phyloP scores from a whole-genome alignment of 2,329 filamentous ascomycete species.

The Phaeomoniella chlamydospora region DNA sequence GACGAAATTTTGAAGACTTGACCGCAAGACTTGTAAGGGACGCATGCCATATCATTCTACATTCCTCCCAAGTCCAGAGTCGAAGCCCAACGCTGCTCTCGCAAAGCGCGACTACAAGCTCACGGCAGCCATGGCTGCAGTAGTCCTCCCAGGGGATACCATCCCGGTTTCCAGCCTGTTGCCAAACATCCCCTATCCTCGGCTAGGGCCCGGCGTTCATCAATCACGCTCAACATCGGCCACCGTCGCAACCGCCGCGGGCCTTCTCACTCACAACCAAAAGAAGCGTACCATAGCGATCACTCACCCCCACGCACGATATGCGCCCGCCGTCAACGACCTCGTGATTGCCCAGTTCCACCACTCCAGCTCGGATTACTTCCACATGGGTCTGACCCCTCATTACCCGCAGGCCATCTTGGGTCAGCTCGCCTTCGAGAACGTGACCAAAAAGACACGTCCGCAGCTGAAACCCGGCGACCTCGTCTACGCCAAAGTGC shows the following conservation, averaged over 20 bases:
- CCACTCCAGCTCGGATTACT: slow-evolving; percentile 60
- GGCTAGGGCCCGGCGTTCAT: slow-evolving; percentile 49
- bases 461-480: slow-evolving; percentile 62
- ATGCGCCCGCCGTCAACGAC: slow-evolving; percentile 66
- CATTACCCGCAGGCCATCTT: slow-evolving; percentile 52
- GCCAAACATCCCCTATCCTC: slow-evolving; percentile 51
- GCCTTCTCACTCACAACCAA: slow-evolving; percentile 19
- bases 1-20: too few species aligned
- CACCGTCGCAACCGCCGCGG: slow-evolving; percentile 20
- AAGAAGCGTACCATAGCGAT: slow-evolving; percentile 23
- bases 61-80: too few species aligned
- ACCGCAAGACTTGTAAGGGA: too few species aligned
- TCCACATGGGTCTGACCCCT: slow-evolving; percentile 61
- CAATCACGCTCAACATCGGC: slow-evolving; percentile 38
- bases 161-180: slow-evolving; percentile 55
- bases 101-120: too few species aligned
- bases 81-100: too few species aligned
- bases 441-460: slow-evolving; percentile 79
- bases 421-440: slow-evolving; percentile 83
- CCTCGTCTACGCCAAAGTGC: slow-evolving; percentile 78
- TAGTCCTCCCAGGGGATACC: slow-evolving; percentile 71
- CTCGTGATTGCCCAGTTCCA: slow-evolving; percentile 78
- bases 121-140: slow-evolving; percentile 39
- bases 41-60: too few species aligned
- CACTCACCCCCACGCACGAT: slow-evolving; percentile 38